Percentiles rank a stretch among this genome's conserved stretches.
These are phyloP conservation scores for Rhytidhysteron rufulum DNA, from an alignment of 2,329 filamentous ascomycete genomes.

Conservation along the genomic window DNA sequence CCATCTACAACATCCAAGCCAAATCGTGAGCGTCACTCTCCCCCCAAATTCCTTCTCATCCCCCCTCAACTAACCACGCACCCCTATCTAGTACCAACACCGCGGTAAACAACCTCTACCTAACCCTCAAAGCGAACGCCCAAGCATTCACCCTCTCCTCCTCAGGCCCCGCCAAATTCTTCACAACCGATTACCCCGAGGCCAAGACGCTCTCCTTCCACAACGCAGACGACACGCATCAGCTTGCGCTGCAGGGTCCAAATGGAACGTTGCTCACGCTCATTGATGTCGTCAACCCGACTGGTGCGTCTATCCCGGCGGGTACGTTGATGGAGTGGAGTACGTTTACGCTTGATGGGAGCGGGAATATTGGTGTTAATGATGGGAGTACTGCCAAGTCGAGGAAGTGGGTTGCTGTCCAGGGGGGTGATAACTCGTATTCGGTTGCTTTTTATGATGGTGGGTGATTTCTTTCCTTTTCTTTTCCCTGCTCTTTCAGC, in stretches of 20 bases:
- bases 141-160: conserved; percentile 15
- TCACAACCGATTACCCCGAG: conserved; percentile 17
- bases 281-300: conserved; percentile 21
- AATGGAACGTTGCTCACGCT: conserved; percentile 20
- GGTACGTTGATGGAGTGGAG: conserved; percentile 27
- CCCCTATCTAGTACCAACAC: conserved; percentile 11
- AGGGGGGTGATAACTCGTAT: conserved; percentile 11
- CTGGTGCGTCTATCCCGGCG: conserved; percentile 14
- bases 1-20: conserved; percentile 23
- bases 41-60: neutral
- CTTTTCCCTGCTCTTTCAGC: neutral
- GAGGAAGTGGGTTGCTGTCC: conserved; percentile 22
- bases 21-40: conserved; percentile 19
- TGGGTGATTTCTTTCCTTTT: conserved; percentile 10
- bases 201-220: conserved; percentile 22
- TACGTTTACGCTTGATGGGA: conserved; percentile 22
- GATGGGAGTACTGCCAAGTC: conserved; percentile 22
- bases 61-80: neutral
- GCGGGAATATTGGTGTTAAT: conserved; percentile 21
- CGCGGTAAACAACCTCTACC: conserved; percentile 20
- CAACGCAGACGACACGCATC: conserved; percentile 24
- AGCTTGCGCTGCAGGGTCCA: conserved; percentile 22
- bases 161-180: conserved; percentile 20
- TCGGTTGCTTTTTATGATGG: conserved; percentile 24
- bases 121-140: conserved; percentile 17